Evolutionary conservation across 1,139 yeast genomes (phyloP).

Genomic region (Debaryomyces psychrophilus): DNA sequence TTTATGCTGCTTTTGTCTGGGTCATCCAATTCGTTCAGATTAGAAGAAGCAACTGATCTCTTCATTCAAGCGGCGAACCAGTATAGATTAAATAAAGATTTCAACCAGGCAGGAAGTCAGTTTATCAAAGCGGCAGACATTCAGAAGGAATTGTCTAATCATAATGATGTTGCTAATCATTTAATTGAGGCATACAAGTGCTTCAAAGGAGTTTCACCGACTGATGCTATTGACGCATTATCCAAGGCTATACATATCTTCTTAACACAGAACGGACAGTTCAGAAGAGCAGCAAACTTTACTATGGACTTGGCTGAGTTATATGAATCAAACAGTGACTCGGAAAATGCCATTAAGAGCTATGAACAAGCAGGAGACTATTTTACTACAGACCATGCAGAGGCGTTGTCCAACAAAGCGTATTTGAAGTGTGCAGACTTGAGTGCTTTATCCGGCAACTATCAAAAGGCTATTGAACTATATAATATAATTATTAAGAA

Average conservation of each 20-base stretch:
- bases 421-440: constrained; percentile 89
- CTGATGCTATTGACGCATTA: constrained; percentile 77
- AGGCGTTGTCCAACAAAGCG: constrained; percentile 87
- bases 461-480: constrained; percentile 70
- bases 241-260: constrained; percentile 79
- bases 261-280: constrained; percentile 84
- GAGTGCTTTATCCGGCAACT: constrained; percentile 74
- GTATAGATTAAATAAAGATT: constrained; percentile 75
- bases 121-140: constrained; percentile 85
- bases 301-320: constrained; percentile 88
- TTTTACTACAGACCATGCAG: constrained; percentile 92
- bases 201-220: constrained; percentile 71
- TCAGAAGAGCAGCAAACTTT: constrained; percentile 94
- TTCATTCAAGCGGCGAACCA: constrained; percentile 90
- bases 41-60: constrained; percentile 91
- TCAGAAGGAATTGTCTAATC: constrained; percentile 73
- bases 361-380: constrained; percentile 97
- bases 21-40: constrained; percentile 63
- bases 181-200: constrained; percentile 91
- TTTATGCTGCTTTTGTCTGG: constrained; percentile 71
- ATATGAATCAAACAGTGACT: constrained; percentile 74
- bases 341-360: constrained; percentile 67
- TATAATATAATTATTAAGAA: constrained; percentile 79
- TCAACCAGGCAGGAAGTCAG: constrained; percentile 73
- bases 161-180: constrained; percentile 91